A percentile compares a stretch with the other conserved stretches of the same genome.
phyloP scores from a whole-genome alignment of 2,329 filamentous ascomycete species.

The Domatiomyces catenatus region DNA sequence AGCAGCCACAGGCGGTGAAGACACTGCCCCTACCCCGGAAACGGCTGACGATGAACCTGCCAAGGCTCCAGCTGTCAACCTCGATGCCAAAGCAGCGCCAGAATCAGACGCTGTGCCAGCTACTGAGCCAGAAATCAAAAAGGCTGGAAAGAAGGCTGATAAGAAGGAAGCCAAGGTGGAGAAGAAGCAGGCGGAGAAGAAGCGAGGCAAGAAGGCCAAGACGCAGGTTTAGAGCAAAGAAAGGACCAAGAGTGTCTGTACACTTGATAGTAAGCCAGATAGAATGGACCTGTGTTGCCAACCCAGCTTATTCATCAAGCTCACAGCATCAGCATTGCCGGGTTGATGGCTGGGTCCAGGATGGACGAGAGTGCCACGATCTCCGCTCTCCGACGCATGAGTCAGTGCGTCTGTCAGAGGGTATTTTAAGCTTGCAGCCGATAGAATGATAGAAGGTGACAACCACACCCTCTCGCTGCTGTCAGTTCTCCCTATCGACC shows the following conservation, averaged over 20 bases:
- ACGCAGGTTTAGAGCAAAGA: slow-evolving; percentile 22
- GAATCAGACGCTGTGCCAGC: slow-evolving; percentile 4
- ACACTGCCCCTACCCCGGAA: neutral
- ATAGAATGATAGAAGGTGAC: no score
- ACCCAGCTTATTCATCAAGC: no score
- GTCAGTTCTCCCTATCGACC: no score
- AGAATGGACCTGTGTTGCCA: neutral
- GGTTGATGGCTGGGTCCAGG: no score
- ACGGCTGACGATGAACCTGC: no score
- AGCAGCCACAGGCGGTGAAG: slow-evolving; percentile 1
- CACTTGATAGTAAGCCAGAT: neutral
- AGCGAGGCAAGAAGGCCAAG: slow-evolving; percentile 20
- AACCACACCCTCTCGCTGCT: no score
- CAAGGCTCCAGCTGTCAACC: no score
- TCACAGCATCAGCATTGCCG: no score
- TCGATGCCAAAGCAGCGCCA: neutral
- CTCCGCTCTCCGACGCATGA: no score
- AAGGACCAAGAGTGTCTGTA: slow-evolving; percentile 20
- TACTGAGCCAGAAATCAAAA: slow-evolving; percentile 7
- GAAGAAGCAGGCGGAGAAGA: slow-evolving; percentile 13
- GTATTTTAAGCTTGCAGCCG: no score
- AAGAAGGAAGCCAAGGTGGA: slow-evolving; percentile 18
- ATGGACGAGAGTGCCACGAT: no score
- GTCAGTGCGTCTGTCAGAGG: no score
- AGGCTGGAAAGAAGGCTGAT: slow-evolving; percentile 18